Percentiles rank a stretch among this genome's conserved stretches.
phyloP scores from a whole-genome alignment of 164 flowering plant genomes.

The Nymphaea thermarum region DNA sequence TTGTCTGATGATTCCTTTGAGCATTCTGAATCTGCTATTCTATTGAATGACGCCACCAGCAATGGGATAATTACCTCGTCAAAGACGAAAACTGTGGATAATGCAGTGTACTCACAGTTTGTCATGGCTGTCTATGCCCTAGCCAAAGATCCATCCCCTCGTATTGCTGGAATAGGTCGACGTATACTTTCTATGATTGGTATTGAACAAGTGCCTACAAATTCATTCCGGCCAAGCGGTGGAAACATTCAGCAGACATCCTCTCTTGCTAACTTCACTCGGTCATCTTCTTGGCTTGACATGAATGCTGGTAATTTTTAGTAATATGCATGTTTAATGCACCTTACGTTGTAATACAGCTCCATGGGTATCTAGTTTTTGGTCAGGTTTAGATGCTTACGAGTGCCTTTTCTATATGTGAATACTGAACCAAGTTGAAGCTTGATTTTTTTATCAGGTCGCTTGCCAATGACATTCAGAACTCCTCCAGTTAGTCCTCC shows the following conservation, averaged over 20 bases:
- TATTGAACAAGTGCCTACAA: conserved; percentile 75
- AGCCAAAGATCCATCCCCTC: conserved; percentile 94
- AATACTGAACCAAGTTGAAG: background rate
- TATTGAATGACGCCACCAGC: conserved; percentile 39
- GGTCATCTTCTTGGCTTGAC: conserved; percentile 95
- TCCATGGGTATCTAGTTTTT: too few relatives aligned
- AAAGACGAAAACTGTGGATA: conserved; percentile 51
- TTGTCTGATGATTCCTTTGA: conserved; percentile 89
- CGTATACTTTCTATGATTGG: conserved; percentile 79
- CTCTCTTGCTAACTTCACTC: conserved; percentile 60
- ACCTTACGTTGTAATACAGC: too few relatives aligned
- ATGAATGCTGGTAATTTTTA: conserved; percentile 60
- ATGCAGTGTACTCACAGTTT: conserved; percentile 65
- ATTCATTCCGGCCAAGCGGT: conserved; percentile 28
- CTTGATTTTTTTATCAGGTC: conserved; percentile 31
- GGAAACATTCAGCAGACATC: conserved; percentile 28
- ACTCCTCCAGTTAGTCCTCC: conserved; percentile 99
- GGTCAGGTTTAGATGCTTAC: background rate
- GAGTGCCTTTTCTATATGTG: background rate
- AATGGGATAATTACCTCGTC: conserved; percentile 51
- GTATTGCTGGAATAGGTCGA: conserved; percentile 70
- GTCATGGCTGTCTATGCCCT: conserved; percentile 68
- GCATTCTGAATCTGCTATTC: conserved; percentile 71
- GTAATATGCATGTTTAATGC: background rate
- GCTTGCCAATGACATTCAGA: conserved; percentile 75